Evolutionary conservation across 2,329 filamentous ascomycete genomes (phyloP), one percentile per base, ranked within the genome.

Genomic region (Triangularia verruculosa): DNA sequence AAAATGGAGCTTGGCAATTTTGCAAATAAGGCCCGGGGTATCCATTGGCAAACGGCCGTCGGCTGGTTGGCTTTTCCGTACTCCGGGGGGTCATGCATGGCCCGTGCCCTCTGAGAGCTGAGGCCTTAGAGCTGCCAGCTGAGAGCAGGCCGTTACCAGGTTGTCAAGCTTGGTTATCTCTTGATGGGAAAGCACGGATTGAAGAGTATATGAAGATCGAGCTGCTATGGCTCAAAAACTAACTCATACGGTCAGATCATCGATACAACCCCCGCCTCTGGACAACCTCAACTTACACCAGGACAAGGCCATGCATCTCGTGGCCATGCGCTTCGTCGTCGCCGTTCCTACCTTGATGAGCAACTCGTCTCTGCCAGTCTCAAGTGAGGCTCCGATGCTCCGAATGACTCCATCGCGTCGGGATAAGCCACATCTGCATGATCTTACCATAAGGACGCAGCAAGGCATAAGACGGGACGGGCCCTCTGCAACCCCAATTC

Each of bases 381-480:
- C 39, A 47, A 43, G n/a, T 47, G 39, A 47, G n/a, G 15, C n/a
- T 56, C 53, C 53, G 53, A 30, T n/a, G 25, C 53, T 56, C 53
- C 53, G 53, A 56, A 56, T 56, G 5, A 30, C 53, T 47, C 9
- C 5, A 47, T 47, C 39, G 8, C 39, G 39, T 47, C 39, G 7
- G 20, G 17, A 47, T 47, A 47, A 47, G 39, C 39, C 39, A 9
- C 39, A 20, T 20, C 17, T 47, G 34, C 34, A 39, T 28, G 27
- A 28, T 9, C 27, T 9, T 5, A n/a, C 4, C 34, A n/a, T n/a
- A 20, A 47, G n/a, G 39, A 47, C 4, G 39, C 6, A 47, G 7
- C 15, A 20, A 20, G n/a, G n/a, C n/a, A 9, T 17, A n/a, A 47
- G 39, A 20, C 17, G 39, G 39, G 39, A 20, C 39, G 39, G 39